Evolutionary conservation across 2,329 filamentous ascomycete species (phyloP), one percentile per base, ranked within the genome.

Genomic region (Aureobasidium sp.): DNA sequence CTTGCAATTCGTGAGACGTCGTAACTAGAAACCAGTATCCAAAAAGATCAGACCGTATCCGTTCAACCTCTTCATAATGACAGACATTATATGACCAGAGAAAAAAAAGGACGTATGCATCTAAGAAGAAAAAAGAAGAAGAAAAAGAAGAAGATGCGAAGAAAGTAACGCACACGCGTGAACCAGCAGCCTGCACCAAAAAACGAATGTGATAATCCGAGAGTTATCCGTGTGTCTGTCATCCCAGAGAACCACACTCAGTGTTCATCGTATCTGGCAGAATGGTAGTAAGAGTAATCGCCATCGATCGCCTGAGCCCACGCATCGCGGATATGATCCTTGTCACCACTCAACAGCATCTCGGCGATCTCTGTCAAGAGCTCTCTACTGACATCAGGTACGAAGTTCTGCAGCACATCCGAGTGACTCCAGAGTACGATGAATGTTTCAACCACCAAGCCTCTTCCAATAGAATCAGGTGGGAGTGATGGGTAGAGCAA

Each of bases 341-440:
- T 61, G 59, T 61, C 59, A 27, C 59, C 59, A 42, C 49, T 55
- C 49, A 61, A 39, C 30, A 61, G 34, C 59, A 61, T 61, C 50
- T 61, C 59, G 21, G 59, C 59, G 36, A 61, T 61, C 21, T 61
- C 59, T n/a, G 59, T 61, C 49, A 61, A 21, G 2, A 61, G 42
- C 16, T 61, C 59, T 30, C 59, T 36, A 30, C 49, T 61, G 36
- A 61, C 36, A 11, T 61, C 59, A 14, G 59, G 59, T 32, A 61
- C 59, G 27, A 61, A 61, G 34, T 54, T 48, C 27, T 54, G 49
- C 16, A 61, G 13, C 16, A 48, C 21, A 25, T 61, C 59, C 50
- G 59, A 61, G 48, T 61, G 59, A 21, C 59, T 61, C 59, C 59
- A 61, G 10, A 61, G 59, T 4, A 61, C 59, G 32, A 61, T 61